Conservation (phyloP, 2,329 filamentous ascomycete genomes). For the Ophiocordyceps australis region DNA sequence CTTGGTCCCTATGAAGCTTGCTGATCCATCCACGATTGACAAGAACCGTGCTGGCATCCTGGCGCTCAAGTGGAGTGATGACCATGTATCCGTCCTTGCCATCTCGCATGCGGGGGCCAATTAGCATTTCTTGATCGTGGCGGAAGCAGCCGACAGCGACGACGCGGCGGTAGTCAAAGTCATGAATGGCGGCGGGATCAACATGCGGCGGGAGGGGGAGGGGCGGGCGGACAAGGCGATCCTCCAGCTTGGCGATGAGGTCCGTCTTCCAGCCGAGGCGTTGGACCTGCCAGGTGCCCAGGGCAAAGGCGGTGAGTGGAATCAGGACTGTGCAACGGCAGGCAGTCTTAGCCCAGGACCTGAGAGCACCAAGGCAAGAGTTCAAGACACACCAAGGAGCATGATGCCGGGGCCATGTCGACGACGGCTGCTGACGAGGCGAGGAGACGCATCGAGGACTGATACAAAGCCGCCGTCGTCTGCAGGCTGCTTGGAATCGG, state of each 20-base stretch:
- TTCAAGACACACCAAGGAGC: conserved; percentile 39
- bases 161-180: conserved; percentile 86
- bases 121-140: conserved; percentile 91
- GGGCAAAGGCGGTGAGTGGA: conserved; percentile 72
- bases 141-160: conserved; percentile 53
- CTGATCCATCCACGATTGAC: conserved; percentile 87
- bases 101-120: conserved; percentile 78
- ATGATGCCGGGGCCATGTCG: conserved; percentile 66
- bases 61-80: conserved; percentile 72
- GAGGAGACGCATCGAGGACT: conserved; percentile 70
- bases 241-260: conserved; percentile 78
- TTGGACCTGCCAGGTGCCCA: conserved; percentile 92
- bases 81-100: conserved; percentile 85
- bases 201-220: conserved; percentile 71
- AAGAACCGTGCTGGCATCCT: conserved; percentile 51
- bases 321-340: conserved; percentile 43
- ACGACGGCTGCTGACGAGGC: conserved; percentile 56
- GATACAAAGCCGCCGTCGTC: conserved; percentile 71
- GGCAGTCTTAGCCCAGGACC: neutral
- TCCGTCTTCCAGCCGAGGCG: conserved; percentile 89
- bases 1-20: conserved; percentile 52
- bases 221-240: conserved; percentile 71
- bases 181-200: conserved; percentile 62
- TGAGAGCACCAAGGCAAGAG: neutral
- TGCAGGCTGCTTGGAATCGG: conserved; percentile 31